Evolutionary conservation across 1,284 basidiomycete genomes (phyloP), one percentile per base, ranked within the genome.

Genomic region (Rhodotorula sp.): DNA sequence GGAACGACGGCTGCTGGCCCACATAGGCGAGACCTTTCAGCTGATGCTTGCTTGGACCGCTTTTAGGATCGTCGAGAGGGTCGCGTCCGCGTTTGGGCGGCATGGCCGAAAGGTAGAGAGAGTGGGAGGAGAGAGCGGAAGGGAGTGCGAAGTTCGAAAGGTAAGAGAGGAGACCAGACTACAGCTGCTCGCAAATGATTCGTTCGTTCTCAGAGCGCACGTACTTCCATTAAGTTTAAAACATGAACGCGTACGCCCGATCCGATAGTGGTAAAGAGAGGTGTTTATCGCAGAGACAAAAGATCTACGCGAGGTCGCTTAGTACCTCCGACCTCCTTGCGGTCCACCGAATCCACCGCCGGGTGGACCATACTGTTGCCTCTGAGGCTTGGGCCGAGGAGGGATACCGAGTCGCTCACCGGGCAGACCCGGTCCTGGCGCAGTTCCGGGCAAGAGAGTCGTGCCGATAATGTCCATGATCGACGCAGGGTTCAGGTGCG

Each of bases 381-480:
- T 34, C 59, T 67, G 59, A 12, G 69, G 73, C 55, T 74, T 75
- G 28, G 73, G 66, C 8, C 73, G 69, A 21, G 74, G 74, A 28
- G 75, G 75, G 31, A 76, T 69, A 1, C 75, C 75, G 7, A 76
- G 57, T 3, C 75, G 49, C 60, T 76, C 75, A 50, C 72, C 72
- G 1, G 75, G 75, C 5, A 76, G 56, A 2, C 72, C 74, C 5
- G 68, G 69, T 23, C 74, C 74, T 0, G 74, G 74, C 19, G 75
- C 75, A 14, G 68, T 68, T 5, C 72, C 75, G 10, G 75, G 75
- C 31, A 76, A 48, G 45, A 75, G 64, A 16, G 73, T 75, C 31
- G 65, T 69, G 7, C 67, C 69, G 63, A 76, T 74, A 54, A 76
- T 67, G 55, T 76, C 75, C 57, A 76, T 68, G 59, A 75, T 62